Evolutionary conservation across 768 basidiomycete genomes (phyloP), one percentile per base, ranked within the genome.

Genomic region (Boletellus ananas): DNA sequence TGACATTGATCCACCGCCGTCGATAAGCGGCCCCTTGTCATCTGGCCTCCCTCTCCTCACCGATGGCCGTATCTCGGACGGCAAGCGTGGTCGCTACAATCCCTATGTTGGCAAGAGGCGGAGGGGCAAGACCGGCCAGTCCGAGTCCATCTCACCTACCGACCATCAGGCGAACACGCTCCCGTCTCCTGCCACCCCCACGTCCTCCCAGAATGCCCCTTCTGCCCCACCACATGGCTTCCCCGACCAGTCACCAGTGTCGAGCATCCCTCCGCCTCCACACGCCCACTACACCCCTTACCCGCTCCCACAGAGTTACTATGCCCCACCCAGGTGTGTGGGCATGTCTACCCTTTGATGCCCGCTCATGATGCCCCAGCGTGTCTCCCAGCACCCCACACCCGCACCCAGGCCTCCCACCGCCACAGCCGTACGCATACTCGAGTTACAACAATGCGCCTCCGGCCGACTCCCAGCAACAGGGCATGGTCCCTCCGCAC

Each of bases 1-100:
- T 64, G 89, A 90, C 44, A 69, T 78, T 23, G 81, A 82, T 37
- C 57, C 68, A 0, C 71, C 78, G 6, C 71, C 75, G 0, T 62
- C 67, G 7, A 56, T 75, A 39, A 54, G 75, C 7, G 69, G 74
- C 0, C 74, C 76, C 0, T 56, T 79, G 21, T 75, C 77, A 2
- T 69, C 74, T 12, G 74, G 71, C 25, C 65, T 76, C 23, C 78
- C 79, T 12, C 77, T 81, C 34, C 72, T 79, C 35, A 74, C 73
- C 1, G 78, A 79, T 35, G 70, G 71, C 25, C 75, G 74, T 42
- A 51, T 73, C 21, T 53, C 73, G 1, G 78, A 78, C 29, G 58
- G 58, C 36, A 78, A 76, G 57, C 74, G 75, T 13, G 73, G 72
- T 53, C 72, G 79, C 18, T 78, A 56, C 55, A 70, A 69, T 29